Evolutionary conservation across 768 basidiomycete genomes (phyloP), one percentile per base, ranked within the genome.

Genomic region (Xerocomellus amylosporus): DNA sequence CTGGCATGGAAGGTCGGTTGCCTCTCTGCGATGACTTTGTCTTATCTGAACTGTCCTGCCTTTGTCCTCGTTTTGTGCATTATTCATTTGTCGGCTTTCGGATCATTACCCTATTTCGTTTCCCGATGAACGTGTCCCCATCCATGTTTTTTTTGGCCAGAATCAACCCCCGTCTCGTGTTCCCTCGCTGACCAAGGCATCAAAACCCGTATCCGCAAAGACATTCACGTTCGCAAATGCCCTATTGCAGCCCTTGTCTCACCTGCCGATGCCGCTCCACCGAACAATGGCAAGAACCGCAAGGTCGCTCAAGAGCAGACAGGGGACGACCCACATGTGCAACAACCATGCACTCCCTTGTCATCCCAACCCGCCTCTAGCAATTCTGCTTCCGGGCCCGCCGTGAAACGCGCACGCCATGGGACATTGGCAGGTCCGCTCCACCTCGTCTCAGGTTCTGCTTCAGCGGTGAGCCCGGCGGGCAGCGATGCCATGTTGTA

Each of bases 111-210:
- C 15, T 53, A 49, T 56, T 51, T 52, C 46, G 40, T 47, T 49
- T 62, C n/a, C 54, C 53, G 42, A 62, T 17, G 42, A n/a, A n/a
- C n/a, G 34, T 5, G 36, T 57, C 26, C 37, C 33, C 33, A 20
- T 26, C 31, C 38, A 46, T 47, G 19, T 49, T 33, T 38, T 36
- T 36, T 33, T n/a, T n/a, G n/a, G n/a, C 31, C 15, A 93, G 93
- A 93, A 72, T 93, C 91, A 5, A 94, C 93, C 0, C 84, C 87
- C n/a, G n/a, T n/a, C n/a, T n/a, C n/a, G n/a, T n/a, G n/a, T n/a
- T n/a, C n/a, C n/a, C n/a, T n/a, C 51, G 91, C 93, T n/a, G 93
- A 95, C 66, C 93, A 95, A 71, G 93, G 93, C 22, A 92, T 95
- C 73, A 96, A 95, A 73, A 94, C 95, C 51, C 86, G 93, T 30